These are phyloP conservation scores for Metschnikowia cerradonensis DNA, from an alignment of 805 yeast species.

Conservation along the genomic window DNA sequence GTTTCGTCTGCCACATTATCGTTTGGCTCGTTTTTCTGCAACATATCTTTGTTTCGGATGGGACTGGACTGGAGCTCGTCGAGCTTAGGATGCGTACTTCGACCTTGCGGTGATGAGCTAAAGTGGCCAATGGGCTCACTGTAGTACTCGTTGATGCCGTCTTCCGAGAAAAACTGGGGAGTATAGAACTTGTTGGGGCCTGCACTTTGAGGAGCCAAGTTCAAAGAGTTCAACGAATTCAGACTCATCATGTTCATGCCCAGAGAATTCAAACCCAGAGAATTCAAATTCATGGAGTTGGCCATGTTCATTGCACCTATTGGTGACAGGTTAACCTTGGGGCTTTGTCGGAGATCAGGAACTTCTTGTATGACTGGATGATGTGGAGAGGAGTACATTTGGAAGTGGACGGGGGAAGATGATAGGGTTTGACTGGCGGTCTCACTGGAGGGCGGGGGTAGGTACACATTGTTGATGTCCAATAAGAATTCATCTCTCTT, in stretches of 20 bases:
- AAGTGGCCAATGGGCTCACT: slow-evolving; percentile 20
- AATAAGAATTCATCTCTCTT: not conserved
- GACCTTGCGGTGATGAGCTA: slow-evolving; percentile 14
- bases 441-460: slow-evolving; percentile 35
- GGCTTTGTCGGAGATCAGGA: not conserved
- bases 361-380: slow-evolving; percentile 1
- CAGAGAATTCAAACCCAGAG: not conserved
- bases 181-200: slow-evolving; percentile 27
- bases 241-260: not conserved
- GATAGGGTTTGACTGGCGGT: slow-evolving; percentile 30
- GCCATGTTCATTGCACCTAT: slow-evolving; percentile 7
- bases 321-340: slow-evolving; percentile 4
- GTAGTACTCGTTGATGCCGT: slow-evolving; percentile 9
- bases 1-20: slow-evolving; percentile 28
- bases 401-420: slow-evolving; percentile 17
- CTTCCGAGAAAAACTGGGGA: slow-evolving; percentile 40
- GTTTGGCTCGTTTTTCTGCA: not conserved
- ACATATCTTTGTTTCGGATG: slow-evolving; percentile 23
- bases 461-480: slow-evolving; percentile 21
- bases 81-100: not conserved
- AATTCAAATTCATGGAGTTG: not conserved
- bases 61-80: slow-evolving; percentile 20
- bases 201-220: slow-evolving; percentile 3
- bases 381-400: slow-evolving; percentile 27
- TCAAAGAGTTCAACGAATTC: no score